These are phyloP conservation scores for Gracilaria vermiculophylla DNA, from an alignment of 23 red algal genomes.

Conservation along the genomic window DNA sequence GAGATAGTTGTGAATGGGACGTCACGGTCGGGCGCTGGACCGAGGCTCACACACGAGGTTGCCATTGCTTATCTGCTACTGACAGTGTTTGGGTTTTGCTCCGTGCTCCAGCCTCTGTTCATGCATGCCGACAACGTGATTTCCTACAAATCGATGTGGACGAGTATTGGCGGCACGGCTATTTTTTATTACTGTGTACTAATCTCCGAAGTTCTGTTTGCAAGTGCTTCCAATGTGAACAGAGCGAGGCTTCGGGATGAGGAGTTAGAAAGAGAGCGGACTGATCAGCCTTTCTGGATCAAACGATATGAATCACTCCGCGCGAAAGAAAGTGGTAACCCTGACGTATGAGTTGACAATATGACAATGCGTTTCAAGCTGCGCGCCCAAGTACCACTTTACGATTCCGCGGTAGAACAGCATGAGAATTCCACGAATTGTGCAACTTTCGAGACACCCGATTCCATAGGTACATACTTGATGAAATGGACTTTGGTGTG, in stretches of 20 bases:
- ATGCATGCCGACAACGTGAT: constrained; percentile 45
- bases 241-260: constrained; percentile 31
- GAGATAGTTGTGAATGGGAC: constrained; percentile 46
- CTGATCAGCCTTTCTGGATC: constrained; percentile 26
- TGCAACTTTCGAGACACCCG: too few relatives aligned
- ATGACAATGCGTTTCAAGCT: background rate
- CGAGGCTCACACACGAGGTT: constrained; percentile 29
- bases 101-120: constrained; percentile 35
- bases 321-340: background rate
- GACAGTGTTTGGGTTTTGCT: background rate
- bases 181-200: constrained; percentile 44
- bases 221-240: constrained; percentile 17
- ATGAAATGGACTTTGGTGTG: too few relatives aligned
- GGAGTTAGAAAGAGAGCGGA: constrained; percentile 13
- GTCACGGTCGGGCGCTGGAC: constrained; percentile 15
- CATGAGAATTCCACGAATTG: too few relatives aligned
- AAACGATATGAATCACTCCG: constrained; percentile 14
- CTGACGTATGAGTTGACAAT: background rate
- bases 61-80: constrained; percentile 28
- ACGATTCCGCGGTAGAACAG: background rate
- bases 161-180: constrained; percentile 13
- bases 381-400: background rate
- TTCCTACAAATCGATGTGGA: constrained; percentile 49
- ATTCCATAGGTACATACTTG: too few relatives aligned
- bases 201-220: constrained; percentile 40